These are phyloP conservation scores for Harringtonia lauricola DNA, from an alignment of 2,329 filamentous ascomycete species.

Conservation along the genomic window DNA sequence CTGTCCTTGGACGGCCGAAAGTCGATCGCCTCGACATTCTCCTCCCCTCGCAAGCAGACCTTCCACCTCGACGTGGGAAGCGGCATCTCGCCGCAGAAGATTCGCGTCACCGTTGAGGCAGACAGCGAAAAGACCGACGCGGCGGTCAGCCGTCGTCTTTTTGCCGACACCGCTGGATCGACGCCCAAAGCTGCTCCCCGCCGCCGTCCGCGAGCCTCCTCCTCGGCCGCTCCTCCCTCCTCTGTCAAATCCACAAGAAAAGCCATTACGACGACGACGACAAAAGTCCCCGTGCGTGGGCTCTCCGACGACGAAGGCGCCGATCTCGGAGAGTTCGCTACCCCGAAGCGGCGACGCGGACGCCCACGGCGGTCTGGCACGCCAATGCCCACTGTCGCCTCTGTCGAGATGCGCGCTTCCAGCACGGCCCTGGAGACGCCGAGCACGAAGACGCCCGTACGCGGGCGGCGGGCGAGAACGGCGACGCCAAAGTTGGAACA, in stretches of 20 bases:
- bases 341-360: constrained; percentile 9
- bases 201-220: constrained; percentile 13
- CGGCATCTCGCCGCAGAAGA: constrained; percentile 35
- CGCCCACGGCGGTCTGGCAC: constrained; percentile 39
- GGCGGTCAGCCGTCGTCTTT: constrained; percentile 22
- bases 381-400: constrained; percentile 28
- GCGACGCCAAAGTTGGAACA: constrained; percentile 21
- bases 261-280: constrained; percentile 30
- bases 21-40: constrained; percentile 7
- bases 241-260: constrained; percentile 13
- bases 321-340: constrained; percentile 28
- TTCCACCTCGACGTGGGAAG: constrained; percentile 46
- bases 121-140: constrained; percentile 18
- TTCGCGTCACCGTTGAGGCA: constrained; percentile 45
- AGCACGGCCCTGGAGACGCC: neutral
- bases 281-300: constrained; percentile 33
- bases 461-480: constrained; percentile 3
- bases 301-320: constrained; percentile 30
- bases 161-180: constrained; percentile 16
- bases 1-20: constrained; percentile 19
- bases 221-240: neutral
- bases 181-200: constrained; percentile 24
- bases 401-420: neutral
- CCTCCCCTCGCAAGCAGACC: constrained; percentile 43
- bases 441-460: constrained; percentile 1